Conservation (phyloP, 1,284 basidiomycete genomes). For the Marasmius fiardii region DNA sequence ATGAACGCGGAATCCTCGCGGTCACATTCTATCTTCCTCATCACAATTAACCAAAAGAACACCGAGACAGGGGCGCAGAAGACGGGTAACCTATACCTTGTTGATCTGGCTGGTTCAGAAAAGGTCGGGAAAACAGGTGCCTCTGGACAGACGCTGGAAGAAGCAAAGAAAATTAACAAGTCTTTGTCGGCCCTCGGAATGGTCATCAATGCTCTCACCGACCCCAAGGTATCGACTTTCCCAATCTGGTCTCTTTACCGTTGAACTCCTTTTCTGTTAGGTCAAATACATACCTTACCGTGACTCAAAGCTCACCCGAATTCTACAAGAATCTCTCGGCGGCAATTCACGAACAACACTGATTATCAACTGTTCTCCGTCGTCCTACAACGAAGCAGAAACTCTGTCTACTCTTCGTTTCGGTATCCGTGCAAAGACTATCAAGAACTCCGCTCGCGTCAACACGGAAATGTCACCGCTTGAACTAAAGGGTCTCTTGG, state of each 20-base stretch:
- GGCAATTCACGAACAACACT: constrained; percentile 99
- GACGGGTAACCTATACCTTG: constrained; percentile 95
- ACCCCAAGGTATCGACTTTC: constrained; percentile 70
- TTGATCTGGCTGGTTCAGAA: constrained; percentile 98
- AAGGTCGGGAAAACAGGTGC: constrained; percentile 99
- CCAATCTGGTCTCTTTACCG: constrained; percentile 4
- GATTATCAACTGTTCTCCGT: constrained; percentile 99
- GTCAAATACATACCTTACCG: constrained; percentile 98
- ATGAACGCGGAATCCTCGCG: constrained; percentile 99
- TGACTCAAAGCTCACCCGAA: constrained; percentile 98
- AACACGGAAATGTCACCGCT: constrained; percentile 97
- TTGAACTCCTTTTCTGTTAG: constrained; percentile 38
- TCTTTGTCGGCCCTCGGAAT: constrained; percentile 96
- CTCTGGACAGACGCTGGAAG: constrained; percentile 97
- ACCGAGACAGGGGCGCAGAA: constrained; percentile 95
- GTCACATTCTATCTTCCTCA: constrained; percentile 98
- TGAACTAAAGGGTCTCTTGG: constrained; percentile 91
- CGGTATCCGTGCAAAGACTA: constrained; percentile 98
- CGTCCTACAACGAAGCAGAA: constrained; percentile 95
- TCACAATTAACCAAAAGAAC: constrained; percentile 96
- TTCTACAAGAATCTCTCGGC: constrained; percentile 98
- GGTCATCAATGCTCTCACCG: constrained; percentile 99
- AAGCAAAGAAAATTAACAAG: constrained; percentile 99
- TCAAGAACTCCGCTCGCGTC: constrained; percentile 99
- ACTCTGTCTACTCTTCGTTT: constrained; percentile 98